Conservation (phyloP, 177 flowering plant genomes). For the Tripterygium wilfordii region DNA sequence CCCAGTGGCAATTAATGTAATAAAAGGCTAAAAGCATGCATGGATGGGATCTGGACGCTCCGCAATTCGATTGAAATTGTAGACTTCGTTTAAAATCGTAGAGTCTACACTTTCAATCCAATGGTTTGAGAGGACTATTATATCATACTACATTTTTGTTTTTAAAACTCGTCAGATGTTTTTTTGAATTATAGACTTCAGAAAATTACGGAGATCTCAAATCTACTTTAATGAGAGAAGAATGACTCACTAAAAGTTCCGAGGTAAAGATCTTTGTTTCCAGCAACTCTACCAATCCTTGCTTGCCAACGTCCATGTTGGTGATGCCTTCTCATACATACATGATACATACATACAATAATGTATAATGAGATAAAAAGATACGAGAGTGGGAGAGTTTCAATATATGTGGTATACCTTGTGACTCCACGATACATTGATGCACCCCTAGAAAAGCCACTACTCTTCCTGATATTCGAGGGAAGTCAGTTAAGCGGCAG, state of each 20-base stretch:
- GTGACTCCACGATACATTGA: slow-evolving; percentile 94
- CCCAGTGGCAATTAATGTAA: no score
- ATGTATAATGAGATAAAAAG: background rate
- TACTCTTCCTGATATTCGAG: slow-evolving; percentile 91
- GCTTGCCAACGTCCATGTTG: slow-evolving; percentile 99
- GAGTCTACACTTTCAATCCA: no score
- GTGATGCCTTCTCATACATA: slow-evolving; percentile 59
- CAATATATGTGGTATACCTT: slow-evolving; percentile 34
- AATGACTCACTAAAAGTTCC: slow-evolving; percentile 84
- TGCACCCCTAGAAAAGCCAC: slow-evolving; percentile 95
- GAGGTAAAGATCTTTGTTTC: slow-evolving; percentile 93
- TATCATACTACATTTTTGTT: no score
- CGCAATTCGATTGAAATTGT: no score
- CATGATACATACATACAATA: background rate
- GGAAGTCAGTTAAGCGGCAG: background rate
- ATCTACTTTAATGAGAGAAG: background rate
- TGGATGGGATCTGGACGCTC: no score
- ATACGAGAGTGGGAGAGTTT: background rate
- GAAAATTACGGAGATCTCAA: no score
- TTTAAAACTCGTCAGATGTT: no score
- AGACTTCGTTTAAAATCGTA: no score
- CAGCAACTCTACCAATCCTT: slow-evolving; percentile 94
- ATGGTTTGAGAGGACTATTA: no score
- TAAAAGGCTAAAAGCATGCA: no score
- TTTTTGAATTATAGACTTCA: no score